Conservation (phyloP, 306 rosid species). For the Prunus armeniaca region DNA sequence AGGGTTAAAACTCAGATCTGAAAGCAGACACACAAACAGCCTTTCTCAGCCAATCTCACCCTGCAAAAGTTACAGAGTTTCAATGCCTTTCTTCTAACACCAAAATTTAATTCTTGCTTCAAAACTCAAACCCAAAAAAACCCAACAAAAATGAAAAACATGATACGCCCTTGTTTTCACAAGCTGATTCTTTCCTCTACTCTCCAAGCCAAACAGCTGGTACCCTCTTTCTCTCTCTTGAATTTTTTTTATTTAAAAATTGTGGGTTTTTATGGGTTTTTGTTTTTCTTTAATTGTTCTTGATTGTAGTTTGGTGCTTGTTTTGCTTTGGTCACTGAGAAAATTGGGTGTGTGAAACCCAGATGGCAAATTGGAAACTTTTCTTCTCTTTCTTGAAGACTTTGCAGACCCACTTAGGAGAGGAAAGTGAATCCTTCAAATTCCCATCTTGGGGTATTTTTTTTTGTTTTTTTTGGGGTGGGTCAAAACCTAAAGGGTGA, state of each 20-base stretch:
- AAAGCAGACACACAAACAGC: neutral
- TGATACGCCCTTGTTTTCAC: conserved; percentile 75
- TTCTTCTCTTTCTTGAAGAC: neutral
- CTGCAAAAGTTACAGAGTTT: neutral
- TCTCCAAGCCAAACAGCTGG: conserved; percentile 71
- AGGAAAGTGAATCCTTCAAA: neutral
- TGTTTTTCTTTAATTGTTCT: neutral
- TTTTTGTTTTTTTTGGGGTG: neutral
- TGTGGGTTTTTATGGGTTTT: conserved; percentile 5
- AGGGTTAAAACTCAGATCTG: conserved; percentile 15
- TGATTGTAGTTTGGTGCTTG: neutral
- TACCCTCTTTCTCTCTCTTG: conserved; percentile 36
- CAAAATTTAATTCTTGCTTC: neutral
- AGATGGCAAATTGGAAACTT: neutral
- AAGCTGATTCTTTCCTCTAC: conserved; percentile 77
- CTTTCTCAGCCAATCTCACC: neutral
- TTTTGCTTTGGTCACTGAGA: conserved; percentile 16
- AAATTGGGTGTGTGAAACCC: conserved; percentile 21
- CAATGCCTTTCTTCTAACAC: conserved; percentile 14
- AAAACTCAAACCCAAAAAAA: neutral
- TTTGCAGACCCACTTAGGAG: neutral
- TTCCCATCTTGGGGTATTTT: neutral
- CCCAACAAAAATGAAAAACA: neutral
- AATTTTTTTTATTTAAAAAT: neutral
- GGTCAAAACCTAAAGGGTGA: neutral